phyloP scores from a whole-genome alignment of 116 monocot species.

The Cymodocea nodosa region DNA sequence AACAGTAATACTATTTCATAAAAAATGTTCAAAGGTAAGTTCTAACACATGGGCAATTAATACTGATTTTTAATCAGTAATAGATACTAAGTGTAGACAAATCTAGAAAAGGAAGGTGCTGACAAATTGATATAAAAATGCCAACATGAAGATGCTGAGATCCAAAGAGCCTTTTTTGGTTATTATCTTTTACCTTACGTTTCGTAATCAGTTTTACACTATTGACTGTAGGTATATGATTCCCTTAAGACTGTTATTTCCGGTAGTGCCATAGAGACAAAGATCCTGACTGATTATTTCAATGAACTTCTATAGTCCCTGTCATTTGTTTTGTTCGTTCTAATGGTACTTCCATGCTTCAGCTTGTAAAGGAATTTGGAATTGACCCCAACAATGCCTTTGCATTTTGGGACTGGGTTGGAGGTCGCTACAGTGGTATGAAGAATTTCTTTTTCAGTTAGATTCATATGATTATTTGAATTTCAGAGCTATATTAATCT shows the following conservation, averaged over 20 bases:
- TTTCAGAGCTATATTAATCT: neutral
- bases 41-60: no score
- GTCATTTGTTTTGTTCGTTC: neutral
- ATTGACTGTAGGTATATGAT: neutral
- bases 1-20: no score
- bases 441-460: neutral
- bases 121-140: no score
- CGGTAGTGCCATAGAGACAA: neutral
- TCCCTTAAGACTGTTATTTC: neutral
- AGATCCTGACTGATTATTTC: no score
- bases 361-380: constrained; percentile 94
- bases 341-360: constrained; percentile 8
- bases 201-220: neutral
- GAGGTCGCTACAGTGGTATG: constrained; percentile 96
- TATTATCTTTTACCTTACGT: constrained; percentile 1
- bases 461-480: neutral
- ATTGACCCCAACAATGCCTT: constrained; percentile 94
- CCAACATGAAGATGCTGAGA: no score
- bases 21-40: no score
- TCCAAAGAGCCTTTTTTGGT: neutral
- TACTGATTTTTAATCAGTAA: no score
- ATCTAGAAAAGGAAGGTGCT: no score
- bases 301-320: neutral
- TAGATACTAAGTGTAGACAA: no score
- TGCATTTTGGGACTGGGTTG: constrained; percentile 99